Base-by-base conservation (phyloP, 805 yeast genomes). In the Wickerhamomyces hampshirensis region DNA sequence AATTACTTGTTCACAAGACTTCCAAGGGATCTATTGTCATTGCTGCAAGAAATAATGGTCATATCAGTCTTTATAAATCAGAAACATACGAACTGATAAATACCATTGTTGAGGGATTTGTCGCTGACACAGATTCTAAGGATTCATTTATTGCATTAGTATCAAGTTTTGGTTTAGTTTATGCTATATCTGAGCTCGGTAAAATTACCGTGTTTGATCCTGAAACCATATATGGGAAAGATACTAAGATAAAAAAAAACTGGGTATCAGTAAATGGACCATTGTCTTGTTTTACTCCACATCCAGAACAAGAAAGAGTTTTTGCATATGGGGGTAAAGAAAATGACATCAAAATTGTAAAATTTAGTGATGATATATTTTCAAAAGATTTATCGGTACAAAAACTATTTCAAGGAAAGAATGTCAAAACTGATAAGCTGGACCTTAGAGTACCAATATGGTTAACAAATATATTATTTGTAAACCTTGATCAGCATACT, bases 321-420 rank as follows among this genome's bases (percentile, higher is more conserved):
- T 76, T 84, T 58, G 95, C 93, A 1, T 75, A 66, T 50, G 97
- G 97, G 24, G 98, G 98, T 19, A 76, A 85, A 52, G 94, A 88
- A 48, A 77, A 77, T 40, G 89, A 85, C 55, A 61, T 84, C 5
- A 73, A 73, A 34, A 60, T 80, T 15, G 56, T 73, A 31, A 46
- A 62, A 29, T 42, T 75, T 16, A 63, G 60, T 33, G 55, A 55
- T 2, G 38, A 47, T 5, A 58, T 52, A n/a, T 35, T 51, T 6
- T n/a, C n/a, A n/a, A n/a, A n/a, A n/a, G n/a, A n/a, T n/a, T 8
- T 40, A 43, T 18, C 33, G 39, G 11, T 37, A 43, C 19, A 18
- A 29, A 4, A 16, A 31, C 6, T 82, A 5, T 89, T 83, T 70
- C 68, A 72, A 46, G 95, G 83, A 3, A 84, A 84, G 54, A 87